A percentile compares a stretch with the other conserved stretches of the same genome.
phyloP scores from a whole-genome alignment of 2,329 filamentous ascomycete genomes.

The Phaeosphaeriaceae sp. region DNA sequence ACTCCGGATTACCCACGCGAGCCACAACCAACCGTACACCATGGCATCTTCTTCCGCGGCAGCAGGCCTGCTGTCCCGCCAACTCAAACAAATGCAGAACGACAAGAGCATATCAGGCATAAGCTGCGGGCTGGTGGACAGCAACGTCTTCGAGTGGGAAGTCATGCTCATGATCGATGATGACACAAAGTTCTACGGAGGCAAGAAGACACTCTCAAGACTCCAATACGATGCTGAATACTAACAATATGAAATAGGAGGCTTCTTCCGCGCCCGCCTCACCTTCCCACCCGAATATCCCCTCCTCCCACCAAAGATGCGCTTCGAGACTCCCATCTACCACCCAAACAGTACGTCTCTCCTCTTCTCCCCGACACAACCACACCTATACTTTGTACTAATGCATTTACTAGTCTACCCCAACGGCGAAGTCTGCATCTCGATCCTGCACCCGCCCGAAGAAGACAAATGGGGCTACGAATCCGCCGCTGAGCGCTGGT shows the following conservation, averaged over 20 bases:
- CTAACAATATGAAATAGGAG: conserved; percentile 60
- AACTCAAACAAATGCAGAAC: conserved; percentile 93
- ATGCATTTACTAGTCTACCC: conserved; percentile 86
- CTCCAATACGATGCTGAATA: background rate
- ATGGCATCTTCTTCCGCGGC: conserved; percentile 61
- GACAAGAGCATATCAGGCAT: conserved; percentile 93
- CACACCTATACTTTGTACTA: too few relatives aligned
- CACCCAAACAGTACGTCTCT: conserved; percentile 83
- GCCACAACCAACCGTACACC: background rate
- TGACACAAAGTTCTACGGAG: conserved; percentile 91
- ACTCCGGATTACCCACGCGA: background rate
- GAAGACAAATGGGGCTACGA: conserved; percentile 97
- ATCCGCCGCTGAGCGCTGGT: conserved; percentile 88
- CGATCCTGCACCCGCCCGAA: conserved; percentile 92
- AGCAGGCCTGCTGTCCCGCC: conserved; percentile 77
- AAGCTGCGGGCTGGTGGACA: conserved; percentile 85
- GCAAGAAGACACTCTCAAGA: conserved; percentile 55
- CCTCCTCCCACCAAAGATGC: conserved; percentile 95
- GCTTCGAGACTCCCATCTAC: conserved; percentile 92
- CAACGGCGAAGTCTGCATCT: conserved; percentile 91
- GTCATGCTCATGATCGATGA: conserved; percentile 99
- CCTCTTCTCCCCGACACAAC: background rate
- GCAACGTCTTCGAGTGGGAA: conserved; percentile 96
- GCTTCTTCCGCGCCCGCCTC: conserved; percentile 92
- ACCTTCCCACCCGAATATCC: conserved; percentile 97